Conservation (phyloP, 371 early-diverging fungal species). For the Funneliformis caledonium region DNA sequence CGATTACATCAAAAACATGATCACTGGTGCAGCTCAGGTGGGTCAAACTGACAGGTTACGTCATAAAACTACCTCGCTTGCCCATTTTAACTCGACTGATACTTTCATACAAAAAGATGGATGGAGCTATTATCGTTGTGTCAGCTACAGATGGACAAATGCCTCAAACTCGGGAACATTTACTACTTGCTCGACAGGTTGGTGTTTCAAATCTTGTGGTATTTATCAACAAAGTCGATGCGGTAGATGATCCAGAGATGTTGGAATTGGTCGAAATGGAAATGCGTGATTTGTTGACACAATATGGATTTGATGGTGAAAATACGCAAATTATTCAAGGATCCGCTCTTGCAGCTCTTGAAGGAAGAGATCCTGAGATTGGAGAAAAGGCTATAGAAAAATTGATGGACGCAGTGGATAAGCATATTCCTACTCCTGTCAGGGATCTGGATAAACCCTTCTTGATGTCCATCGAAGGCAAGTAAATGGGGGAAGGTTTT, state of each 20-base stretch:
- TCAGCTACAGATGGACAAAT: slow-evolving; percentile 94
- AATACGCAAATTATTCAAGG: slow-evolving; percentile 94
- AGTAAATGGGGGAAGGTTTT: neutral
- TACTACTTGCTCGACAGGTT: slow-evolving; percentile 95
- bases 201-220: slow-evolving; percentile 96
- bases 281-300: slow-evolving; percentile 93
- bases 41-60: neutral
- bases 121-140: slow-evolving; percentile 98
- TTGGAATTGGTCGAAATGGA: slow-evolving; percentile 98
- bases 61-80: neutral
- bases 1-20: slow-evolving; percentile 99
- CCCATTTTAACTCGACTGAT: neutral
- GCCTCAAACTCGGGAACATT: slow-evolving; percentile 98
- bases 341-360: slow-evolving; percentile 95
- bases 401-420: slow-evolving; percentile 95
- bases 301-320: slow-evolving; percentile 96
- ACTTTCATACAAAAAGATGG: slow-evolving; percentile 70
- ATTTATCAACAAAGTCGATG: slow-evolving; percentile 99
- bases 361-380: slow-evolving; percentile 90
- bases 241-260: slow-evolving; percentile 95
- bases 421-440: slow-evolving; percentile 90
- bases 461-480: slow-evolving; percentile 96
- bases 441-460: slow-evolving; percentile 98
- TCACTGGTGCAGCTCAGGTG: slow-evolving; percentile 93
- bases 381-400: slow-evolving; percentile 86